phyloP scores from a whole-genome alignment of 208 protist genomes.

The Acanthamoeba comandoni region DNA sequence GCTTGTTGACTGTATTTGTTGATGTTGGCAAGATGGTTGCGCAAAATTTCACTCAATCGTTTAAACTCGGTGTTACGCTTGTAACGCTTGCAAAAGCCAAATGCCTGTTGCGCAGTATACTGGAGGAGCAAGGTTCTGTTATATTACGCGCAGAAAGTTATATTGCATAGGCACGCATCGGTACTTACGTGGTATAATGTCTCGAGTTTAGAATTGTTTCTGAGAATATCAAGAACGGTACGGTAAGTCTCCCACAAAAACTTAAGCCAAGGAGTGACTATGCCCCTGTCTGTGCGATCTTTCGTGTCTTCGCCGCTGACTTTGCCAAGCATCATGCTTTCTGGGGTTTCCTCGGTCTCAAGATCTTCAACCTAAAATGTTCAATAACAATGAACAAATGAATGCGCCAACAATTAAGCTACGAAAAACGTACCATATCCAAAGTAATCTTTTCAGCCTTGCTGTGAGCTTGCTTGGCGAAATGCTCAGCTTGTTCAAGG shows the following conservation, averaged over 20 bases:
- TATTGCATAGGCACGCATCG: not conserved
- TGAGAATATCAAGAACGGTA: conserved; percentile 88
- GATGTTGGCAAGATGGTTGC: conserved; percentile 82
- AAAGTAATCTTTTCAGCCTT: conserved; percentile 73
- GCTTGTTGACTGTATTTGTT: conserved; percentile 79
- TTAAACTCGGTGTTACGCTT: conserved; percentile 89
- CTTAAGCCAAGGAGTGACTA: conserved; percentile 85
- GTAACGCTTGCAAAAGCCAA: conserved; percentile 89
- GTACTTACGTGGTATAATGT: conserved; percentile 83
- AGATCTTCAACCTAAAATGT: conserved; percentile 82
- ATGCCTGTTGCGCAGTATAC: conserved; percentile 85
- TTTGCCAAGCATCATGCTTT: conserved; percentile 83
- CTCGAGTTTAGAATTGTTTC: conserved; percentile 89
- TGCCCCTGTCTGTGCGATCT: conserved; percentile 81
- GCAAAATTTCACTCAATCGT: conserved; percentile 88
- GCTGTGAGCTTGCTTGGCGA: conserved; percentile 77
- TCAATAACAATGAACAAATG: conserved; percentile 55
- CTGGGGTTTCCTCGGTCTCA: conserved; percentile 85
- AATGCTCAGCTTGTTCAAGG: conserved; percentile 79
- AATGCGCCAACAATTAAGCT: conserved; percentile 19
- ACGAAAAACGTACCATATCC: conserved; percentile 68
- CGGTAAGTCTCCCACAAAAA: conserved; percentile 90
- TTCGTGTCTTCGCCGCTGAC: conserved; percentile 80
- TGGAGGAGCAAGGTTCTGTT: conserved; percentile 43
- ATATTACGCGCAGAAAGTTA: not conserved